Percentiles rank a stretch among this genome's conserved stretches.
Evolutionary conservation across 2,329 filamentous ascomycete genomes (phyloP).

Genomic region (Penicillium sp.): DNA sequence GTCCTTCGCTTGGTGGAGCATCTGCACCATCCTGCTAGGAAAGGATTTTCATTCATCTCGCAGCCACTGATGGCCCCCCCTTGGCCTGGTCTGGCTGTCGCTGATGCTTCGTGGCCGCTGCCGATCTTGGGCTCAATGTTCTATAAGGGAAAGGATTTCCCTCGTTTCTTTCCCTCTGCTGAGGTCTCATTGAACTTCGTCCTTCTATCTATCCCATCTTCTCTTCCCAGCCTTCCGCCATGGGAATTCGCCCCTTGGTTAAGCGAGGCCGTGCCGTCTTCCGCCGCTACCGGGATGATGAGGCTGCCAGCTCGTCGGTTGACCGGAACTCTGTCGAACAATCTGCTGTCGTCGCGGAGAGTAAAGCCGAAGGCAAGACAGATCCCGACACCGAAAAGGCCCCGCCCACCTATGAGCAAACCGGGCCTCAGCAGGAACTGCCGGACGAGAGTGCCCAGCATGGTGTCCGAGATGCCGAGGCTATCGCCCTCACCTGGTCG

Average conservation of each 20-base stretch:
- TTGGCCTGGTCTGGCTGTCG: background rate
- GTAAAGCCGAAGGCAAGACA: slow-evolving; percentile 1
- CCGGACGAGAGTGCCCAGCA: slow-evolving; percentile 27
- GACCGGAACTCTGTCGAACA: background rate
- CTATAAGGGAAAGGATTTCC: slow-evolving; percentile 15
- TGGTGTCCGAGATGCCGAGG: slow-evolving; percentile 51
- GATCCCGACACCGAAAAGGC: slow-evolving; percentile 5
- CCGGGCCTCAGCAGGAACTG: background rate
- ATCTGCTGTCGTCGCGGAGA: background rate
- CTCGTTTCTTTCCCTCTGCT: background rate
- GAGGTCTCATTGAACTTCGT: background rate
- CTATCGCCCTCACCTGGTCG: slow-evolving; percentile 51
- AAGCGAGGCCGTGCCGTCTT: slow-evolving; percentile 8
- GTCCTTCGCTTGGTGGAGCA: background rate
- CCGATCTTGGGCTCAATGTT: slow-evolving; percentile 5
- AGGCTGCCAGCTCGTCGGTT: slow-evolving; percentile 2
- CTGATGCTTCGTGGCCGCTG: slow-evolving; percentile 7
- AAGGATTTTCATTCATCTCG: slow-evolving; percentile 1
- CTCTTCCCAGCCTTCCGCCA: background rate
- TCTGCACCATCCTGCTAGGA: background rate
- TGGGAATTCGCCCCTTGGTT: slow-evolving; percentile 9
- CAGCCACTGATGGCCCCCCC: background rate
- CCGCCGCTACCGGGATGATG: slow-evolving; percentile 1
- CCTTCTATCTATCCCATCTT: background rate
- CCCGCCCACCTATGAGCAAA: background rate